Evolutionary conservation across 2,329 filamentous ascomycete species (phyloP).

Genomic region (Chalara sp.): DNA sequence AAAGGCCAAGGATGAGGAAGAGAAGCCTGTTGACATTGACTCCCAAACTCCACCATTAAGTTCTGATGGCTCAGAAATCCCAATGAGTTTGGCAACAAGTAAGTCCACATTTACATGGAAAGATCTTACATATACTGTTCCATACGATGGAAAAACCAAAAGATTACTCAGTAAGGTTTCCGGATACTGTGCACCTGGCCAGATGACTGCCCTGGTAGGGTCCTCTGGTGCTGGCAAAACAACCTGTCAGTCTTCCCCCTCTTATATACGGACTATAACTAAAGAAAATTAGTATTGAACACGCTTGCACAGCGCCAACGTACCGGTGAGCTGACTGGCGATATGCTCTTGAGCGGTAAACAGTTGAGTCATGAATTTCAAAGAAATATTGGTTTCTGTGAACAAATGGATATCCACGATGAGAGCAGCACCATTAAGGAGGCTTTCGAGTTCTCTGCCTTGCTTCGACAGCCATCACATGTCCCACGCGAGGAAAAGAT

Average conservation of each 20-base stretch:
- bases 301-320: constrained; percentile 74
- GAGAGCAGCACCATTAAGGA: constrained; percentile 78
- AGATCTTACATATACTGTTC: constrained; percentile 64
- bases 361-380: constrained; percentile 61
- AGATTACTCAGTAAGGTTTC: constrained; percentile 63
- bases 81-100: constrained; percentile 19
- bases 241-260: constrained; percentile 36
- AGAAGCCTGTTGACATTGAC: too few species aligned
- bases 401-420: constrained; percentile 88
- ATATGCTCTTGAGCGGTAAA: constrained; percentile 49
- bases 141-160: constrained; percentile 57
- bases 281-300: constrained; percentile 53
- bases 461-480: constrained; percentile 76
- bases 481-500: constrained; percentile 71
- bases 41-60: too few species aligned
- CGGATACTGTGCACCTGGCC: constrained; percentile 69
- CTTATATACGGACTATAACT: neutral
- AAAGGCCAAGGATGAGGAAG: too few species aligned
- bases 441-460: constrained; percentile 77
- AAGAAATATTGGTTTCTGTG: constrained; percentile 85
- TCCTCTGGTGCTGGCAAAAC: constrained; percentile 80
- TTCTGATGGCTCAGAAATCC: constrained; percentile 11
- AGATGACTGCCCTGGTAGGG: constrained; percentile 63
- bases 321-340: constrained; percentile 82
- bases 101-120: constrained; percentile 28